Evolutionary conservation across 176 grass and related monocot genomes (phyloP).

Genomic region (Eragrostis nindensis): DNA sequence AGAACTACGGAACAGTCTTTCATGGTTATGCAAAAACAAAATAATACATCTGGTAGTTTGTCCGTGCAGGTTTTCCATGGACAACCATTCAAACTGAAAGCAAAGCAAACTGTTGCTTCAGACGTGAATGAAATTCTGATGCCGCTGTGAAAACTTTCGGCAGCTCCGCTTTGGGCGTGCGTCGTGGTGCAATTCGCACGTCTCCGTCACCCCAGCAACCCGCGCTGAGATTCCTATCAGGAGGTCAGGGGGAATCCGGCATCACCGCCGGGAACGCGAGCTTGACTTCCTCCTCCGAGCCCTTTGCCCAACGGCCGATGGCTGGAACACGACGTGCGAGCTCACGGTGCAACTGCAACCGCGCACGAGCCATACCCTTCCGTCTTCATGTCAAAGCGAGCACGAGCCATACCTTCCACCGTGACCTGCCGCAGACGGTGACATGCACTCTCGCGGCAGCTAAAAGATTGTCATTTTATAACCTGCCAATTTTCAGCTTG

Average conservation of each 20-base stretch:
- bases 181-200: not conserved
- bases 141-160: conserved; percentile 39
- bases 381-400: not conserved
- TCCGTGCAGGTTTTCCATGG: not conserved
- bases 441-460: not conserved
- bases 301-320: not conserved
- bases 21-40: not conserved
- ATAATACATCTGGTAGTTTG: not conserved
- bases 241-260: conserved; percentile 10
- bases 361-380: not conserved
- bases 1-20: not conserved
- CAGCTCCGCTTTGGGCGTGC: conserved; percentile 12
- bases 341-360: no score
- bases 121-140: conserved; percentile 18
- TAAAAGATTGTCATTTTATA: not conserved
- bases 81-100: not conserved
- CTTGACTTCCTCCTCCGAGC: not conserved
- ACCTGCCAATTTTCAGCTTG: not conserved
- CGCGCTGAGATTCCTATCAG: not conserved
- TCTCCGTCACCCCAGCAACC: not conserved
- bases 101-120: not conserved
- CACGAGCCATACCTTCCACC: not conserved
- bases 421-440: not conserved
- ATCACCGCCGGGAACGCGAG: not conserved
- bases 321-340: not conserved